A percentile compares a stretch with the other conserved stretches of the same genome.
Evolutionary conservation across 805 yeast genomes (phyloP).

Genomic region (Nakazawaea holstii): DNA sequence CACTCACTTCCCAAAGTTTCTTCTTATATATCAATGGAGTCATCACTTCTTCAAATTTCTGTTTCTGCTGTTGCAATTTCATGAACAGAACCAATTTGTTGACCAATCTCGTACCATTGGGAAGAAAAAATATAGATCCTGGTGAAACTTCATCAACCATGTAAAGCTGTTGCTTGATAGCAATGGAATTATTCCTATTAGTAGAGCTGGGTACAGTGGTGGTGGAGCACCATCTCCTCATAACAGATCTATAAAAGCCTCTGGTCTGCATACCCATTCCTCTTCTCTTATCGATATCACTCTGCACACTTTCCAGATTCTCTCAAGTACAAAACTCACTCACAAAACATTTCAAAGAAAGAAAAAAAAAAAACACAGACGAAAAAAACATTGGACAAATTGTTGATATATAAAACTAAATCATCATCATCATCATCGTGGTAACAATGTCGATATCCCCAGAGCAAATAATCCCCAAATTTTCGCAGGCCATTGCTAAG

Average conservation of each 20-base stretch:
- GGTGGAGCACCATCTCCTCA: slow-evolving; percentile 10
- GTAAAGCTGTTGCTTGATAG: slow-evolving; percentile 69
- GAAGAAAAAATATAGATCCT: slow-evolving; percentile 87
- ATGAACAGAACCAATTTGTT: slow-evolving; percentile 75
- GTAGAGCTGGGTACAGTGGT: slow-evolving; percentile 17
- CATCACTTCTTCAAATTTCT: slow-evolving; percentile 87
- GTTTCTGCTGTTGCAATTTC: slow-evolving; percentile 74
- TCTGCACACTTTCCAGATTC: no score
- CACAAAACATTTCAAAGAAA: no score
- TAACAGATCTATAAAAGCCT: no score
- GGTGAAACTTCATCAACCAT: slow-evolving; percentile 81
- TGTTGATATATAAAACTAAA: no score
- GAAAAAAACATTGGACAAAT: background rate
- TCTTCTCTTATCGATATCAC: no score
- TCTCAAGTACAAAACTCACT: no score
- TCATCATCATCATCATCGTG: no score
- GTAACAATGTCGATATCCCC: background rate
- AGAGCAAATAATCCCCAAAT: background rate
- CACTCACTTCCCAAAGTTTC: slow-evolving; percentile 82
- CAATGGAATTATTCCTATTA: slow-evolving; percentile 35
- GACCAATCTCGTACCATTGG: slow-evolving; percentile 86
- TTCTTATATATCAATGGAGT: slow-evolving; percentile 86
- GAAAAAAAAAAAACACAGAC: no score
- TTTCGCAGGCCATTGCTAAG: background rate
- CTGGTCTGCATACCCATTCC: no score